These are phyloP conservation scores for Trichoderma sp. DNA, from an alignment of 2,329 filamentous ascomycete genomes.

Conservation along the genomic window DNA sequence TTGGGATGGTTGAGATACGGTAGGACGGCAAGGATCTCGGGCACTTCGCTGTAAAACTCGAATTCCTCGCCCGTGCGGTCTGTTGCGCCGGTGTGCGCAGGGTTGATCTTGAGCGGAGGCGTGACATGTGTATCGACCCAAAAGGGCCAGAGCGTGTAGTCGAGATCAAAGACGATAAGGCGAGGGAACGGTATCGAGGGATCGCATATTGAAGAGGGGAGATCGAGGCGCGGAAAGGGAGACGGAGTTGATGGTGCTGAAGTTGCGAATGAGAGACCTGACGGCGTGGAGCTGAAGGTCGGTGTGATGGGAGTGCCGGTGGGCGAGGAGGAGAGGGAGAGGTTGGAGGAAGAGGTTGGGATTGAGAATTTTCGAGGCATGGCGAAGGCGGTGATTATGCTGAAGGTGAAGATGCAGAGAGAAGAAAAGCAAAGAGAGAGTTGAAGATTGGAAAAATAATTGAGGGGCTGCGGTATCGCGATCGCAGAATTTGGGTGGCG, in stretches of 20 bases:
- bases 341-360: slow-evolving; percentile 21
- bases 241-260: neutral
- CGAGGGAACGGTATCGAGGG: slow-evolving; percentile 67
- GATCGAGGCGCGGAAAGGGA: slow-evolving; percentile 18
- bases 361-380: slow-evolving; percentile 17
- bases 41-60: slow-evolving; percentile 68
- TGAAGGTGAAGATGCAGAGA: neutral
- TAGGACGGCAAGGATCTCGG: slow-evolving; percentile 62
- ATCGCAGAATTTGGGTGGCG: neutral
- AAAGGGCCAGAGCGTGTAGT: slow-evolving; percentile 99
- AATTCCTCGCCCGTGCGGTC: slow-evolving; percentile 64
- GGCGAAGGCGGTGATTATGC: neutral
- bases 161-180: slow-evolving; percentile 88
- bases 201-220: slow-evolving; percentile 47
- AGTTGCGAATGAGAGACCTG: neutral
- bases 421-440: neutral
- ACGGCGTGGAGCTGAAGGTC: slow-evolving; percentile 31
- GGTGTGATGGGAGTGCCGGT: slow-evolving; percentile 29
- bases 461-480: neutral
- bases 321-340: slow-evolving; percentile 23
- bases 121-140: slow-evolving; percentile 94
- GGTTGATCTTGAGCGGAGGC: slow-evolving; percentile 60
- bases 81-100: slow-evolving; percentile 41
- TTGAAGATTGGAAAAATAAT: neutral
- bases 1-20: slow-evolving; percentile 26